Evolutionary conservation across 2,329 filamentous ascomycete species (phyloP).

Genomic region (Aureobasidium sp.): DNA sequence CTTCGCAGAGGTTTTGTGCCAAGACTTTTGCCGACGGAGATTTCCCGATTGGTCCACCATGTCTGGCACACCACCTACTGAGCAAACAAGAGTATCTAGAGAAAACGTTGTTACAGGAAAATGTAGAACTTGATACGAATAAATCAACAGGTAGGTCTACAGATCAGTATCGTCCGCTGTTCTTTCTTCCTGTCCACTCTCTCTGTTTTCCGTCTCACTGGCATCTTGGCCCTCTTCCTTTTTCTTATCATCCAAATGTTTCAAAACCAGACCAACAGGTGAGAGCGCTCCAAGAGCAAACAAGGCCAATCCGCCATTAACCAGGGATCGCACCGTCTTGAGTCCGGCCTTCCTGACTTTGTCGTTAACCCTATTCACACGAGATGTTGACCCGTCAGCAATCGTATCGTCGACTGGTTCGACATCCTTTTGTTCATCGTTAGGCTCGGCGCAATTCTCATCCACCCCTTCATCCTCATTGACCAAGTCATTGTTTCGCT

Average conservation of each 20-base stretch:
- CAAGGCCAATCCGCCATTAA: neutral
- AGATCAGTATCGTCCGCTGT: neutral
- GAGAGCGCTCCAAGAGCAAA: conserved; percentile 3
- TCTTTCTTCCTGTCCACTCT: neutral
- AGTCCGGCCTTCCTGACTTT: neutral
- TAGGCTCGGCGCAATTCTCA: no score
- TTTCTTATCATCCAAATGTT: neutral
- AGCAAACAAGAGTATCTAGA: no score
- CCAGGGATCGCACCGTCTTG: neutral
- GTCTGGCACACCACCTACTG: neutral
- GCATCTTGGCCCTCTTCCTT: neutral
- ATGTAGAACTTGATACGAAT: neutral
- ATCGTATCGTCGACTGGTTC: neutral
- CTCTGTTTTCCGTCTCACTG: neutral
- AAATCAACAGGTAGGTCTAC: neutral
- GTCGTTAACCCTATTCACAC: neutral
- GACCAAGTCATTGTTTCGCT: neutral
- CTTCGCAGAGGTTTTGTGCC: conserved; percentile 4
- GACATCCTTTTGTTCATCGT: neutral
- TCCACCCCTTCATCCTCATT: neutral
- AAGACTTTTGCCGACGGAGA: neutral
- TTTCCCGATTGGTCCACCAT: neutral
- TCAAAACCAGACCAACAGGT: conserved; percentile 1
- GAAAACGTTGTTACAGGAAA: no score
- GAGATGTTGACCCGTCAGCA: neutral